These are phyloP conservation scores for Penicillium freii DNA, from an alignment of 2,329 filamentous ascomycete species.

Conservation along the genomic window DNA sequence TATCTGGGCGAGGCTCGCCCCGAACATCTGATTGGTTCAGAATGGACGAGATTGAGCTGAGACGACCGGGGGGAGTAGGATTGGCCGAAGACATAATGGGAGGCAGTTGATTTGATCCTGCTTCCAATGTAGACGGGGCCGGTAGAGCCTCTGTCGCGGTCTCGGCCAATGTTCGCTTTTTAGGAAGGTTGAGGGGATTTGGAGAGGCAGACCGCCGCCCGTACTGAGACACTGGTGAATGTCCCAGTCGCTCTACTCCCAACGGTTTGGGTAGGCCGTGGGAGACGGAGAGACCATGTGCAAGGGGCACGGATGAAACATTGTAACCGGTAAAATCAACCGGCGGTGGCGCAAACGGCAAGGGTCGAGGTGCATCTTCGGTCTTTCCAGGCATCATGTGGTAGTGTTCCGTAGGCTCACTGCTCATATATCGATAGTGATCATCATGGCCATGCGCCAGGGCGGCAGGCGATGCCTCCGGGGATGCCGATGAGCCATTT, in stretches of 20 bases:
- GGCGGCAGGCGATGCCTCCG: slow-evolving; percentile 39
- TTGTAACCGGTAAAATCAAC: slow-evolving; percentile 52
- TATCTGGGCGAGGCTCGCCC: slow-evolving; percentile 44
- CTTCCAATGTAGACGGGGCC: slow-evolving; percentile 32
- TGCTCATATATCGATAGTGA: slow-evolving; percentile 35
- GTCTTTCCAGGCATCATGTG: slow-evolving; percentile 42
- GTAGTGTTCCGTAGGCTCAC: slow-evolving; percentile 41
- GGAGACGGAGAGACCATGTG: slow-evolving; percentile 31
- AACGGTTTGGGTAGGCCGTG: slow-evolving; percentile 25
- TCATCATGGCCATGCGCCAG: slow-evolving; percentile 33
- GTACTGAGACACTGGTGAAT: slow-evolving; percentile 32
- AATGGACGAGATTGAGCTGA: slow-evolving; percentile 74
- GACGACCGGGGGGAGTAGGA: slow-evolving; percentile 53
- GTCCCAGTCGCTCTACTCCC: slow-evolving; percentile 32
- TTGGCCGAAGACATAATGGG: slow-evolving; percentile 40
- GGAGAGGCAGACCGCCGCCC: slow-evolving; percentile 35
- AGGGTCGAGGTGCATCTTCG: slow-evolving; percentile 37
- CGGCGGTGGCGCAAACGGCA: slow-evolving; percentile 43
- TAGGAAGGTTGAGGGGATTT: slow-evolving; percentile 30
- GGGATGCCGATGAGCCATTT: slow-evolving; percentile 44
- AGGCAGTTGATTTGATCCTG: slow-evolving; percentile 39
- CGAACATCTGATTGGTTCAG: slow-evolving; percentile 56
- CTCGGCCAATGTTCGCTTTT: slow-evolving; percentile 40
- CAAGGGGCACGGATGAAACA: slow-evolving; percentile 31
- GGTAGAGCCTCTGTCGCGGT: slow-evolving; percentile 29